A percentile compares a stretch with the other conserved stretches of the same genome.
Conservation (phyloP, 1,284 basidiomycete genomes). For the Moesziomyces parantarcticus region DNA sequence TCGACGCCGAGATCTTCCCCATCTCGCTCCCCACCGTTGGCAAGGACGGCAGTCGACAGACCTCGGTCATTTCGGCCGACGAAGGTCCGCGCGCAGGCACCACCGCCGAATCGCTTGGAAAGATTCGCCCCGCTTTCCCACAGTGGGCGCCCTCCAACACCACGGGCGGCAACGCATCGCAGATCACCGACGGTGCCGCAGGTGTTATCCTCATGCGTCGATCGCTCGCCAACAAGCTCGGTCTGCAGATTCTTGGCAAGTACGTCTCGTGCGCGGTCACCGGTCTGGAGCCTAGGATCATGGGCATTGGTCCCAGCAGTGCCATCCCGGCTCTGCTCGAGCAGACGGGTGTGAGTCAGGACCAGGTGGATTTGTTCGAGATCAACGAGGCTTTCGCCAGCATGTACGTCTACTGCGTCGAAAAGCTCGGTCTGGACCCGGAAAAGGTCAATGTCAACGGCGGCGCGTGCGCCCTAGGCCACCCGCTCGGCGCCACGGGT, state of each 20-base stretch:
- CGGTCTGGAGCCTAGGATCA: constrained; percentile 80
- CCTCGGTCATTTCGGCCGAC: constrained; percentile 77
- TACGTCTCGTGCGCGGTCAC: constrained; percentile 80
- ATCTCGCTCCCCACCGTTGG: constrained; percentile 69
- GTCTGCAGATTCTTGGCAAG: constrained; percentile 79
- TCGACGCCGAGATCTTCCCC: constrained; percentile 83
- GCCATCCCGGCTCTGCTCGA: constrained; percentile 71
- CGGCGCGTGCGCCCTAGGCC: constrained; percentile 87
- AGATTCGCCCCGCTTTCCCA: constrained; percentile 83
- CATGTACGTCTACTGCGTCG: constrained; percentile 75
- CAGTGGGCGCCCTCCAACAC: constrained; percentile 83
- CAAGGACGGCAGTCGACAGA: constrained; percentile 73
- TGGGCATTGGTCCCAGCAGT: constrained; percentile 75
- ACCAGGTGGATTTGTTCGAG: constrained; percentile 84
- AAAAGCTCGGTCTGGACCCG: constrained; percentile 77
- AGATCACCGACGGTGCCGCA: constrained; percentile 86
- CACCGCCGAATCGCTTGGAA: constrained; percentile 77
- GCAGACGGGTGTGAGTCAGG: constrained; percentile 75
- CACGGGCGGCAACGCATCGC: constrained; percentile 87
- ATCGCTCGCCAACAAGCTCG: constrained; percentile 81
- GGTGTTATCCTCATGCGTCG: constrained; percentile 88
- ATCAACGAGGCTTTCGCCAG: constrained; percentile 77
- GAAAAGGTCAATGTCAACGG: constrained; percentile 79
- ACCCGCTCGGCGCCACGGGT: constrained; percentile 88
- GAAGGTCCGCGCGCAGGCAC: constrained; percentile 84